These are phyloP conservation scores for Saussurea involucrata DNA, from an alignment of 129 eudicot species.

Conservation along the genomic window DNA sequence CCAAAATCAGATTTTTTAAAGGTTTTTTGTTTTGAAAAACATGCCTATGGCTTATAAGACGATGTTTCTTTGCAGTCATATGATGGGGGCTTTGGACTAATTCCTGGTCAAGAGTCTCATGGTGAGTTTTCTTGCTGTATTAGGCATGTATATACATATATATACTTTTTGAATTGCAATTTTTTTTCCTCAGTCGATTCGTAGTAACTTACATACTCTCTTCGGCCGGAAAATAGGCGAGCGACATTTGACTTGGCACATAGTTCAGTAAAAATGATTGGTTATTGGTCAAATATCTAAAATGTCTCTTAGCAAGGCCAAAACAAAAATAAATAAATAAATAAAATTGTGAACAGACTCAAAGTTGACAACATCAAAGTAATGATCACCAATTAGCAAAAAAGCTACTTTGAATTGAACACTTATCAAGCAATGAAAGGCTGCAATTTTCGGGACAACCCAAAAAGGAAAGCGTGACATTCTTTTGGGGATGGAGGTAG, in stretches of 20 bases:
- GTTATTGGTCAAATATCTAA: not conserved
- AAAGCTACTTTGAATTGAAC: not conserved
- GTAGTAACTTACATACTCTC: not conserved
- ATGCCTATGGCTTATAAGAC: constrained; percentile 20
- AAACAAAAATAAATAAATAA: not conserved
- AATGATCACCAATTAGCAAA: not conserved
- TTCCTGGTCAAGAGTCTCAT: constrained; percentile 94
- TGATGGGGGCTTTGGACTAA: constrained; percentile 97
- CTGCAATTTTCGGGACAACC: not conserved
- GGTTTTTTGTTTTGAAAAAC: not conserved
- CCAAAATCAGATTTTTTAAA: not conserved
- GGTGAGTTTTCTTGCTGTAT: constrained; percentile 52
- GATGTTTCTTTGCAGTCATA: constrained; percentile 69
- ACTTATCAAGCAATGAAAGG: not conserved
- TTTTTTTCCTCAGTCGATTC: not conserved
- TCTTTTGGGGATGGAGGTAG: not conserved
- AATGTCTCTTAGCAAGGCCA: not conserved
- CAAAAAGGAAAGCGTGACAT: not conserved
- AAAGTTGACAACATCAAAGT: not conserved
- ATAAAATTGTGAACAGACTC: not conserved
- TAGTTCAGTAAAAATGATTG: not conserved
- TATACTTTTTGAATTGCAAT: not conserved
- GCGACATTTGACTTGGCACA: not conserved
- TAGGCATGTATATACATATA: not conserved
- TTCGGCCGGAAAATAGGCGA: not conserved